Conservation (phyloP, 2,329 filamentous ascomycete genomes). For the Aspergillus quadricinctus region DNA sequence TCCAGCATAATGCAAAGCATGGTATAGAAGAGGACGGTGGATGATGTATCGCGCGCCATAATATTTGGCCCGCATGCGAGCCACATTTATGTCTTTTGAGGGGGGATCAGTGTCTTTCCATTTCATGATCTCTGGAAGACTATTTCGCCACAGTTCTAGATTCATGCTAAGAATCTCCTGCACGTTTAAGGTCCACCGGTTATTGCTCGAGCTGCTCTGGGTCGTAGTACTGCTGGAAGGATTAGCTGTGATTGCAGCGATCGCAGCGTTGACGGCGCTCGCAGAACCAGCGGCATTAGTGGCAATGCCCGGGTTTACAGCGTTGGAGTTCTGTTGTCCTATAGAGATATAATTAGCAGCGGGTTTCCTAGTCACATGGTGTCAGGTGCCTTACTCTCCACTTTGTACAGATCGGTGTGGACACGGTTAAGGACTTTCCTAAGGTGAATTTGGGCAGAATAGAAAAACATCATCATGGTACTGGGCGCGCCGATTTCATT, state of each 20-base stretch:
- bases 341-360: constrained; percentile 4
- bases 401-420: constrained; percentile 53
- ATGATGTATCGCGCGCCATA: constrained; percentile 90
- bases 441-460: constrained; percentile 59
- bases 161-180: constrained; percentile 43
- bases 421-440: constrained; percentile 54
- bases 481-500: constrained; percentile 31
- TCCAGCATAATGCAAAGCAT: constrained; percentile 51
- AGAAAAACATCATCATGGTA: constrained; percentile 51
- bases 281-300: not conserved
- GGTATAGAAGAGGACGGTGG: constrained; percentile 70
- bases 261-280: not conserved
- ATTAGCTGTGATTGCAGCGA: not conserved
- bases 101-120: constrained; percentile 68
- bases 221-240: not conserved
- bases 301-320: not conserved
- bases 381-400: constrained; percentile 21
- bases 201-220: not conserved
- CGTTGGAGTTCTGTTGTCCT: constrained; percentile 20
- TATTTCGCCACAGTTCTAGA: constrained; percentile 51
- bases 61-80: constrained; percentile 86
- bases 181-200: constrained; percentile 34
- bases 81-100: constrained; percentile 70
- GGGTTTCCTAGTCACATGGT: not conserved
- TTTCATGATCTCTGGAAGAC: constrained; percentile 49